Base-by-base conservation (phyloP, 345 rosid genomes). In the Acer saccharum region DNA sequence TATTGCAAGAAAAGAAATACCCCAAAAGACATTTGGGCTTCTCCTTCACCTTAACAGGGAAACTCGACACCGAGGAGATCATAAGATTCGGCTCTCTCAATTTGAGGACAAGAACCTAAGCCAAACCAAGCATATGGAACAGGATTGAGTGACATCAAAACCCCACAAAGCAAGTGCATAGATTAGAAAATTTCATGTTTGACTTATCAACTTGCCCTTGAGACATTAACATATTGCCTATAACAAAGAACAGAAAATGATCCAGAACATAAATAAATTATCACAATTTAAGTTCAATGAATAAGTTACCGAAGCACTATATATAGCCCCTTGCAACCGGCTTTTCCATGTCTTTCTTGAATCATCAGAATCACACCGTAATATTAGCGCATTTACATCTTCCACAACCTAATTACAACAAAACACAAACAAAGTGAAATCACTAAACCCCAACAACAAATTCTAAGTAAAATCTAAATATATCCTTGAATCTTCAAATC, bases 271-370 rank as follows among this genome's bases (percentile, higher is more conserved):
- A 67, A 58, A 68, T 27, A 9, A 29, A 46, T 17, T 10, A 71
- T 5, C 7, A 67, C 3, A 69, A 65, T 69, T 69, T 39, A 17
- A 82, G 44, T 57, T 69, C 69, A 46, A 77, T 5, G 39, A 35
- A 35, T 4, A 35, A 35, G 44, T 44, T 90, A 95, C 99, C 86
- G 98, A 95, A 78, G 94, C 90, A 87, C 84, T 90, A 81, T 95
- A 93, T 71, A 90, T 91, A 78, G 97, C 97, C 21, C 93, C 94
- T 82, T 89, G 99, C 86, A 95, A 86, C 69, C 94, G 93, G 73
- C 84, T 91, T 80, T 92, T 92, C 99, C 99, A 95, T 69, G 80
- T 85, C 83, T 87, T 89, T 79, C 81, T 84, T 57, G 89, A 89
- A 65, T 94, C 95, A 76, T 91, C 91, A 60, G 89, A 84, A 75